Evolutionary conservation across 768 basidiomycete genomes (phyloP).

Genomic region (Suillus placidus): DNA sequence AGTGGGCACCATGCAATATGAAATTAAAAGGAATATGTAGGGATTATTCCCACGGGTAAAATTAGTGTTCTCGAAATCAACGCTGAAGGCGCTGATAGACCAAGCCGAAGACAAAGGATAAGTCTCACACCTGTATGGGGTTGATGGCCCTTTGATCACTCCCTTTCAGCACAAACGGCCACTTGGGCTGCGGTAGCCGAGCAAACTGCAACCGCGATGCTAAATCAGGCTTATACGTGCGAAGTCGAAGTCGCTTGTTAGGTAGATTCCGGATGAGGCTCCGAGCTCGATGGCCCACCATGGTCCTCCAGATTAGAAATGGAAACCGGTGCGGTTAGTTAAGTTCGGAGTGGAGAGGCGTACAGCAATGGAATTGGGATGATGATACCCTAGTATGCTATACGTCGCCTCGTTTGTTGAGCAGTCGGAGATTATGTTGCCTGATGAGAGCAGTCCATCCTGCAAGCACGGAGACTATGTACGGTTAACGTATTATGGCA

Average conservation of each 20-base stretch:
- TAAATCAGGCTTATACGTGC: slow-evolving; percentile 11
- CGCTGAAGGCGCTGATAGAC: slow-evolving; percentile 5
- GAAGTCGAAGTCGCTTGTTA: slow-evolving; percentile 10
- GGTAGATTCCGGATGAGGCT: neutral
- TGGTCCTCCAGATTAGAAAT: slow-evolving; percentile 1
- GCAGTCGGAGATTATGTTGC: slow-evolving; percentile 2
- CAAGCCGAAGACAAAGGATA: slow-evolving; percentile 8
- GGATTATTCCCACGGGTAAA: slow-evolving; percentile 3
- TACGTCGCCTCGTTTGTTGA: neutral
- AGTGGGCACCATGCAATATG: no score
- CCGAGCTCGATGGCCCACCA: neutral
- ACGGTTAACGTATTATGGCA: neutral
- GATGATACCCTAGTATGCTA: neutral
- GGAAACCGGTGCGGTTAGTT: neutral
- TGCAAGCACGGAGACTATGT: slow-evolving; percentile 2
- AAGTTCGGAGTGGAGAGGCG: neutral
- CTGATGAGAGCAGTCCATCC: slow-evolving; percentile 3
- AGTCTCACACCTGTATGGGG: slow-evolving; percentile 11
- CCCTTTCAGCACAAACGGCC: neutral
- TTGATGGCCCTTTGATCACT: slow-evolving; percentile 4
- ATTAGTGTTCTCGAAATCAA: slow-evolving; percentile 5
- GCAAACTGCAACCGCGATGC: slow-evolving; percentile 13
- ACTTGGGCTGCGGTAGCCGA: slow-evolving; percentile 14
- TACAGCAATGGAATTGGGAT: slow-evolving; percentile 3
- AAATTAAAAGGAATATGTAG: neutral